Evolutionary conservation across 192 early-diverging fungal species (phyloP).

Genomic region (Piromyces finnis): DNA sequence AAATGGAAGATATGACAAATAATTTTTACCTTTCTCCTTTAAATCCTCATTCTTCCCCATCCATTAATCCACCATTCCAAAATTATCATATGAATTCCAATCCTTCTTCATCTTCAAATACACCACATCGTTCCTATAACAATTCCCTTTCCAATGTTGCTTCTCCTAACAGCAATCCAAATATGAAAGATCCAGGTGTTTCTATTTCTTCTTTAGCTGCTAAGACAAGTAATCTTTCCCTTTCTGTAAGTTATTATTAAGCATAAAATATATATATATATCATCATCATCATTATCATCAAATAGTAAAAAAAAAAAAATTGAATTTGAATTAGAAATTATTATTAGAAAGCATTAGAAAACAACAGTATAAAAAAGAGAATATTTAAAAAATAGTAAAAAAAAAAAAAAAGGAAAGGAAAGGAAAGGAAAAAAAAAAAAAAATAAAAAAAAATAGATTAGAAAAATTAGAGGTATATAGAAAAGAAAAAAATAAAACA

Average conservation of each 20-base stretch:
- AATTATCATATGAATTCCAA: background rate
- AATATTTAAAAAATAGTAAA: no score
- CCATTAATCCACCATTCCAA: background rate
- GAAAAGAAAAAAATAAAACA: background rate
- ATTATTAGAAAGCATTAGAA: no score
- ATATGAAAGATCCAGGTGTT: background rate
- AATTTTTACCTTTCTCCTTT: background rate
- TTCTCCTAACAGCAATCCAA: background rate
- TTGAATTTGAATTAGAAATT: no score
- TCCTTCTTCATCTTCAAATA: background rate
- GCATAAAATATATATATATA: no score
- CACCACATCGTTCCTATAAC: background rate
- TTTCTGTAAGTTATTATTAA: background rate
- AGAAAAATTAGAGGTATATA: background rate
- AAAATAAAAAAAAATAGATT: no score
- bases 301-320: no score
- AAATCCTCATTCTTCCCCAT: background rate
- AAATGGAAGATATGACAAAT: background rate
- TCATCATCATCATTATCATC: no score
- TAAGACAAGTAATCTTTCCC: background rate
- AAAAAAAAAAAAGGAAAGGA: no score
- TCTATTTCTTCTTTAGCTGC: background rate
- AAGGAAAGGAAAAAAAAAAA: no score
- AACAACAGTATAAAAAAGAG: no score
- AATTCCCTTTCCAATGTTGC: background rate